Evolutionary conservation across 805 yeast species (phyloP).

Genomic region (Clavispora phyllophila): DNA sequence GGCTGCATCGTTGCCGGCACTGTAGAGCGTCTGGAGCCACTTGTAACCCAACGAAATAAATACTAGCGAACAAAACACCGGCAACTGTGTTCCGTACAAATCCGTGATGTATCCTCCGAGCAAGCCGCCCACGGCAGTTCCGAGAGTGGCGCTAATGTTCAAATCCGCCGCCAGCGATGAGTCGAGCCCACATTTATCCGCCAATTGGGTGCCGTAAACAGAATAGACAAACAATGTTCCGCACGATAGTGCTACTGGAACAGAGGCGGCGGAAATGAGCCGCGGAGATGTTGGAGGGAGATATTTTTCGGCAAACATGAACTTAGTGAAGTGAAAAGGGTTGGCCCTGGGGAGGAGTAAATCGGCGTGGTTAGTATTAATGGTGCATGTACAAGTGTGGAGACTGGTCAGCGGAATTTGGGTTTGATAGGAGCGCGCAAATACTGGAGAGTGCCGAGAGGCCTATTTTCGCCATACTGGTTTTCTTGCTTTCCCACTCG

Average conservation of each 20-base stretch:
- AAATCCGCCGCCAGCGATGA: slow-evolving; percentile 27
- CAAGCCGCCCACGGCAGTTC: slow-evolving; percentile 30
- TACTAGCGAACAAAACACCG: slow-evolving; percentile 24
- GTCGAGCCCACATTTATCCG: slow-evolving; percentile 23
- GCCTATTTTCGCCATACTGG: no score
- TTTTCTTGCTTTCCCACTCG: no score
- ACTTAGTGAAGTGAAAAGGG: no score
- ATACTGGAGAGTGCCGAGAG: no score
- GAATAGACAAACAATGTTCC: slow-evolving; percentile 33
- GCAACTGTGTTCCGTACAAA: slow-evolving; percentile 29
- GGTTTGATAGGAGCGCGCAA: no score
- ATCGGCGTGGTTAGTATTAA: no score
- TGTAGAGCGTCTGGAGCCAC: slow-evolving; percentile 22
- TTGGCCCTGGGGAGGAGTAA: no score
- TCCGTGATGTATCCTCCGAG: slow-evolving; percentile 31
- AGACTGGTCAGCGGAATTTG: no score
- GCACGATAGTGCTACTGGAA: slow-evolving; percentile 30
- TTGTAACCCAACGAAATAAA: slow-evolving; percentile 23
- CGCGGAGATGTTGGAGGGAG: slow-evolving; percentile 4
- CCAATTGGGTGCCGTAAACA: slow-evolving; percentile 29
- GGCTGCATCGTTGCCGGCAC: slow-evolving; percentile 15
- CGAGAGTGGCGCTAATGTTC: slow-evolving; percentile 27
- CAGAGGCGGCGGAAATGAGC: slow-evolving; percentile 17
- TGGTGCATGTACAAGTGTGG: no score
- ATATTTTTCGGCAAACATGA: background rate